Base-by-base conservation (phyloP, 176 grass and related monocot species). In the Tillandsia leiboldiana region DNA sequence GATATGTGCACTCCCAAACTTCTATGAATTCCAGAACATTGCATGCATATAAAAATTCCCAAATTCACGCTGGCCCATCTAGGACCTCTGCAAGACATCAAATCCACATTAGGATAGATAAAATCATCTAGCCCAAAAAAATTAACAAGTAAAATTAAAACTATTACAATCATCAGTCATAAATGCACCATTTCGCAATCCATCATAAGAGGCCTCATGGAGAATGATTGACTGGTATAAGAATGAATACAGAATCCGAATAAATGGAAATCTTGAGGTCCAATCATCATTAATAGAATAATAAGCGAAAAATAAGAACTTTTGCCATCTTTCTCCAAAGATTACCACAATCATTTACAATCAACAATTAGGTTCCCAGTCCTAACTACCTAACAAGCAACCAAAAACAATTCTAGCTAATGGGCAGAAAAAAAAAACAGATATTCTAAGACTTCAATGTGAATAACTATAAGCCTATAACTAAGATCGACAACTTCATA, bases 1-100 rank as follows among this genome's bases (percentile, higher is more conserved):
- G 94, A 97, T 85, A 97, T 97, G 53, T 97, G 94, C 62, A 97
- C 94, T 72, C 94, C 94, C 53, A 93, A 86, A 77, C 94, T 97
- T 90, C 94, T 87, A 80, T 97, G 94, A 63, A 93, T 97, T 72
- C 94, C 94, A 64, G 94, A 97, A 82, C 94, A 97, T 15, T 89
- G 87, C 94, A 97, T 97, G 63, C 94, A 97, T 85, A 97, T 77
- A 66, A 97, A 97, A 53, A 97, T 97, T 29, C 94, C 94, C 14
- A 97, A 72, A 82, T 97, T 97, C 67, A 97, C 94, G 42, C 94
- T 97, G 50, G 94, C 94, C 94, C 94, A 97, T 86, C 94, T 81
- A 28, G 94, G 94, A 72, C 89, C 94, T 76, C 94, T 97, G 77
- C 22, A 53, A 83, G 47, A 79, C 68, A 70, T 63, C 64, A 52